Evolutionary conservation across 257 asterid genomes (phyloP), one percentile per base, ranked within the genome.

Genomic region (Scutellaria minor): DNA sequence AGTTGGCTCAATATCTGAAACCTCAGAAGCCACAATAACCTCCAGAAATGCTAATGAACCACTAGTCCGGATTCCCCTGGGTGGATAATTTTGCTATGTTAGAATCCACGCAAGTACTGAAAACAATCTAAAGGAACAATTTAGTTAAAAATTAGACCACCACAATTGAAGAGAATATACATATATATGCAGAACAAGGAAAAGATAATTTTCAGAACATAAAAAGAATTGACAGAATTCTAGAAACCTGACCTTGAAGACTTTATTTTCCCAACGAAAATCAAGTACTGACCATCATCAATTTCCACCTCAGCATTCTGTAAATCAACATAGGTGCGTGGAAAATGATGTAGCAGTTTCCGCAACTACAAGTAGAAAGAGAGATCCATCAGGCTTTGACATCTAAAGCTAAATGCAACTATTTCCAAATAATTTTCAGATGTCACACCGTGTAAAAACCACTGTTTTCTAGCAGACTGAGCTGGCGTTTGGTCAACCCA

Each of bases 251-350:
- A 93, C 99, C 93, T 91, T 57, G 97, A 94, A 58, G 97, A 91
- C 69, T 71, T 71, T 77, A 94, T 76, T 81, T 84, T 85, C 65
- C 99, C 99, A 70, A 91, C 83, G 81, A 91, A 94, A 37, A 89
- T 89, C 82, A 88, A 73, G 86, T 91, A 94, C 74, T 85, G 91
- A 44, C 99, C 99, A 75, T 94, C 97, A 58, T 78, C 90, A 75
- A 94, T 88, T 76, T 85, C 92, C 78, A 87, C 83, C 79, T 89
- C 91, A 52, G 97, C 95, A 83, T 89, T 94, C 75, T 85, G 97
- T 64, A 91, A 81, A 85, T 91, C 96, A 68, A 87, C 99, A 83
- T 94, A 94, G 15, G 97, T 87, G 77, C 99, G 96, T 71, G 99
- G 97, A 83, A 91, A 94, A 80, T 91, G 97, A 77, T 84, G 93